A percentile compares a stretch with the other conserved stretches of the same genome.
These are phyloP conservation scores for Pseudogymnoascus sp. DNA, from an alignment of 2,329 filamentous ascomycete genomes.

Conservation along the genomic window DNA sequence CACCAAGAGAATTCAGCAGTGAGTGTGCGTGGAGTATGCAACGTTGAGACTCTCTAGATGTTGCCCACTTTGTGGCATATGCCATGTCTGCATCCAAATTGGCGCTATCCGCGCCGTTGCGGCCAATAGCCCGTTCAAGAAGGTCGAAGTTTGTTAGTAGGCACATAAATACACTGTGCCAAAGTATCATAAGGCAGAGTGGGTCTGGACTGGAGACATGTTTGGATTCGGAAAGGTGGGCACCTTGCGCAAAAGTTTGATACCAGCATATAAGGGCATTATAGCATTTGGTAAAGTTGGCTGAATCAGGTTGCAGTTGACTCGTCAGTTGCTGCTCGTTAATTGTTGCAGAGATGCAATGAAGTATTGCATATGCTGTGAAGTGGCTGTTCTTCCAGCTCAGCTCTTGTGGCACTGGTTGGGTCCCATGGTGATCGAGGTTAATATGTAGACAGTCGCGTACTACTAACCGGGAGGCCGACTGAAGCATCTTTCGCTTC, in stretches of 20 bases:
- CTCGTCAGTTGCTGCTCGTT: conserved; percentile 7
- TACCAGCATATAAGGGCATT: conserved; percentile 10
- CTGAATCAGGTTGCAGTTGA: conserved; percentile 1
- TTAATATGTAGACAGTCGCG: not conserved
- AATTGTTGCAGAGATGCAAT: conserved; percentile 5
- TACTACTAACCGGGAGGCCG: not conserved
- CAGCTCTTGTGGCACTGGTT: conserved; percentile 4
- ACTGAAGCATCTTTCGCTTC: conserved; percentile 5
- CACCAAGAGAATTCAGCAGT: conserved; percentile 11
- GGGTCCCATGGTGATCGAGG: not conserved
- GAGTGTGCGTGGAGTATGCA: conserved; percentile 16
- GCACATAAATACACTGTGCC: conserved; percentile 17
- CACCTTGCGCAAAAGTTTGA: not conserved
- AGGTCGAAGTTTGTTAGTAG: conserved; percentile 15
- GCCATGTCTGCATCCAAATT: not conserved
- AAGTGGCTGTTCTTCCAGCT: conserved; percentile 8
- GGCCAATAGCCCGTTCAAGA: conserved; percentile 16
- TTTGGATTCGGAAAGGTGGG: not conserved
- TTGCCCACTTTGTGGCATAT: conserved; percentile 11
- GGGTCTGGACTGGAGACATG: conserved; percentile 1
- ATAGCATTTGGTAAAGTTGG: conserved; percentile 2
- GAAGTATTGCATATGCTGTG: conserved; percentile 9
- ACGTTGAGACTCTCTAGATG: conserved; percentile 11
- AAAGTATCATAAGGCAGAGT: conserved; percentile 16
- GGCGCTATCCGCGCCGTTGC: conserved; percentile 1